A percentile compares a stretch with the other conserved stretches of the same genome.
These are phyloP conservation scores for Aspergillus sp. DNA, from an alignment of 2,329 filamentous ascomycete genomes.

Conservation along the genomic window DNA sequence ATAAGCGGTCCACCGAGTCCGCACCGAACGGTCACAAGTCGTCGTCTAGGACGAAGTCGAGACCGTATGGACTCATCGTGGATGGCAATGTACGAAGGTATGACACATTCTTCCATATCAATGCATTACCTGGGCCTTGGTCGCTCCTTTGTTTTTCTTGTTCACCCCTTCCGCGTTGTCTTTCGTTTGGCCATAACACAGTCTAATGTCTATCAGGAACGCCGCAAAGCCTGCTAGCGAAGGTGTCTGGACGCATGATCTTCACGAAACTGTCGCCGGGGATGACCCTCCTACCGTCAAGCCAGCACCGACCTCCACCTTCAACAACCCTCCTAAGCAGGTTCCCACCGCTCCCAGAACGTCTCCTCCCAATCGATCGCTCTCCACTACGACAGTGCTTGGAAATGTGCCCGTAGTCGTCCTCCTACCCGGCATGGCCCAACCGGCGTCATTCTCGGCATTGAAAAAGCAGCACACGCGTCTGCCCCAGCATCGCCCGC, in stretches of 20 bases:
- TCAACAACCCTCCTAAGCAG: conserved; percentile 31
- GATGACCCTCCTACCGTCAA: conserved; percentile 36
- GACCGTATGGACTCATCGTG: conserved; percentile 50
- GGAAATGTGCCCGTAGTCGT: conserved; percentile 85
- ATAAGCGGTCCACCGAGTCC: conserved; percentile 76
- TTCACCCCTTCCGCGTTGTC: not conserved
- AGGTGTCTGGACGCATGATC: conserved; percentile 87
- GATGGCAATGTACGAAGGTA: conserved; percentile 46
- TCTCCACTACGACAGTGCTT: conserved; percentile 79
- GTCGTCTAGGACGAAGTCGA: conserved; percentile 50
- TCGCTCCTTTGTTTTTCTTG: not conserved
- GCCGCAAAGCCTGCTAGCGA: conserved; percentile 54
- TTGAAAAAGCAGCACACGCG: conserved; percentile 89
- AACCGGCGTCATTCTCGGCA: conserved; percentile 69
- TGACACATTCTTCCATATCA: not conserved
- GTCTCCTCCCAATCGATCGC: conserved; percentile 67
- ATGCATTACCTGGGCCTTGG: too few relatives aligned
- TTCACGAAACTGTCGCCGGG: conserved; percentile 67
- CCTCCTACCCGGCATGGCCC: conserved; percentile 71
- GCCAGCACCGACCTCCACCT: conserved; percentile 22
- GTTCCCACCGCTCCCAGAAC: conserved; percentile 52
- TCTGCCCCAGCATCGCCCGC: conserved; percentile 89
- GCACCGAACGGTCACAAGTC: conserved; percentile 74
- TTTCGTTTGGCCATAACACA: not conserved
- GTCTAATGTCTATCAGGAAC: conserved; percentile 37